A percentile compares a stretch with the other conserved stretches of the same genome.
phyloP scores from a whole-genome alignment of 2,329 filamentous ascomycete species.

The Penicillium sp. region DNA sequence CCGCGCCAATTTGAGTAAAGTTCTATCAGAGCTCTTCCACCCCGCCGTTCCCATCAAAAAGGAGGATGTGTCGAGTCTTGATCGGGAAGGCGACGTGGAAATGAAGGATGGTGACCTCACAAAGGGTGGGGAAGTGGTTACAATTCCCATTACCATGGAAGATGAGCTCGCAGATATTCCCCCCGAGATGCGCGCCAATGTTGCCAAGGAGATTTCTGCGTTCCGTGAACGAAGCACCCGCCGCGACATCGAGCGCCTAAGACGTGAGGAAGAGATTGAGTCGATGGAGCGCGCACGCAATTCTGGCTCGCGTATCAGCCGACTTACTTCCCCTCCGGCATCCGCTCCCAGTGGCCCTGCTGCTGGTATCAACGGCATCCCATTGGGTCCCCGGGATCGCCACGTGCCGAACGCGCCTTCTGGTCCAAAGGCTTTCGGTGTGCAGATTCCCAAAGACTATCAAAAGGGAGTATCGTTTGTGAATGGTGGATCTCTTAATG shows the following conservation, averaged over 20 bases:
- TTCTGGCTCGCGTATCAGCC: conserved; percentile 60
- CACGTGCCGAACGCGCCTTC: conserved; percentile 73
- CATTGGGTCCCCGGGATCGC: conserved; percentile 68
- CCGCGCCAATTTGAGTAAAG: conserved; percentile 64
- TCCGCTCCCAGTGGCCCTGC: conserved; percentile 62
- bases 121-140: conserved; percentile 74
- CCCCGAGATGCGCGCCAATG: conserved; percentile 91
- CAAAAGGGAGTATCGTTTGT: conserved; percentile 80
- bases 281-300: conserved; percentile 76
- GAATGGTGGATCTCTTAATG: conserved; percentile 70
- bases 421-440: conserved; percentile 62
- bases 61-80: conserved; percentile 49
- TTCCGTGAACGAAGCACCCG: conserved; percentile 90
- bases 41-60: conserved; percentile 54
- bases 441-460: conserved; percentile 67
- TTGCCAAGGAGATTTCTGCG: conserved; percentile 88
- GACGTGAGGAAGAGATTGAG: conserved; percentile 89
- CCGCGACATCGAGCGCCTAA: conserved; percentile 81
- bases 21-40: conserved; percentile 70
- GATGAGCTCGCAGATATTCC: conserved; percentile 96
- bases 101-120: conserved; percentile 64
- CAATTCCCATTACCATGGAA: conserved; percentile 81
- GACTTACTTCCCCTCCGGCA: conserved; percentile 69
- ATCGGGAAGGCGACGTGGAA: conserved; percentile 64
- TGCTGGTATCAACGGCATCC: conserved; percentile 69